Base-by-base conservation (phyloP, 2,329 filamentous ascomycete genomes). In the Pestalotiopsis fici region DNA sequence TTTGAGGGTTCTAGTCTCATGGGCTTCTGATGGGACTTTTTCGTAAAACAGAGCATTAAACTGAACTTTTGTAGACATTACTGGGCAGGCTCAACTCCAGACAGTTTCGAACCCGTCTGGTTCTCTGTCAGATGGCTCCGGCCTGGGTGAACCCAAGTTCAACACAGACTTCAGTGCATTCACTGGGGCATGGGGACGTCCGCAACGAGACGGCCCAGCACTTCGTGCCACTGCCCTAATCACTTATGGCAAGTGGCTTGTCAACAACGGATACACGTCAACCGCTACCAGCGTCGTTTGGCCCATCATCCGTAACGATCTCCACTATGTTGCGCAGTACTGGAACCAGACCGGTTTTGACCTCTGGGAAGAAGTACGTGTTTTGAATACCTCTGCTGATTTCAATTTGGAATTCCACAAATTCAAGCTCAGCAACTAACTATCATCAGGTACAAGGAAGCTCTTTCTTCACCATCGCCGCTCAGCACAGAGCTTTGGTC, bases 131-230 rank as follows among this genome's bases (percentile, higher is more conserved):
- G 80, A 87, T 67, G 86, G 86, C 39, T 72, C 76, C 15, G 87
- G 87, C 23, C 79, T 95, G 7, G 93, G 87, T 35, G 93, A 95
- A 77, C 87, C 93, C 66, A 95, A 95, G 79, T 95, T 88, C 79
- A 83, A 91, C 66, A 87, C 88, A 54, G 86, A 94, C 70, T 79
- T 86, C 67, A 86, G 82, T 11, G 83, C 88, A 7, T 94, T 88
- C 76, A 92, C 88, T 2, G 90, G 87, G 31, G 76, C 81, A 5
- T 95, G 93, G 93, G 93, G 92, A 31, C 88, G 93, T 23, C 93
- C 93, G 13, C 93, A 96, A 78, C 86, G 91, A 55, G 93, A 96
- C 78, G 93, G 93, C 0, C 93, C 93, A 27, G 88, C 93, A 25
- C 85, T 96, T 50, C 86, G 93, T 63, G 93, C 92, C 1, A 93